Conservation (phyloP, 2,329 filamentous ascomycete species). For the Cordyceps cateniannulata region DNA sequence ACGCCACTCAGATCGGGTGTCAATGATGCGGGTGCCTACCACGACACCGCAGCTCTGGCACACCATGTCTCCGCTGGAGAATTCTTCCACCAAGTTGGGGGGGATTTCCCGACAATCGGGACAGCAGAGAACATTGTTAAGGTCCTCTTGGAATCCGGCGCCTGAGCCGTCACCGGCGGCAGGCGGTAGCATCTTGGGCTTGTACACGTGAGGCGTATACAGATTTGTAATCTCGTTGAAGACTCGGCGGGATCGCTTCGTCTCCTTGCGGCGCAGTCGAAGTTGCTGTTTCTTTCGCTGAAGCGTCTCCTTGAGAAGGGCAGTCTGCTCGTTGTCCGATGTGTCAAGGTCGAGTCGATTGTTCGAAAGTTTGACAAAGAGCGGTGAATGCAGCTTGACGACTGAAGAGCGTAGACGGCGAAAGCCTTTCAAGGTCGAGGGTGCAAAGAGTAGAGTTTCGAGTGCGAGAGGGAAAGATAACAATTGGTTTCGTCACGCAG, state of each 20-base stretch:
- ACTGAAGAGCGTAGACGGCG: constrained; percentile 20
- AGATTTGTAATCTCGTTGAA: constrained; percentile 37
- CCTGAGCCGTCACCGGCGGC: constrained; percentile 26
- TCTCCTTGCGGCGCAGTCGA: constrained; percentile 27
- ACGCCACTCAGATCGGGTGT: constrained; percentile 95
- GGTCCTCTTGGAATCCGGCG: constrained; percentile 65
- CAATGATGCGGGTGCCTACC: constrained; percentile 83
- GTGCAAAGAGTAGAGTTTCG: background rate
- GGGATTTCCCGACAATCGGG: constrained; percentile 86
- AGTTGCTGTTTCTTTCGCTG: constrained; percentile 28
- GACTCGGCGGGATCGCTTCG: constrained; percentile 30
- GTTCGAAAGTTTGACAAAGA: constrained; percentile 55
- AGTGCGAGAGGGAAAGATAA: background rate
- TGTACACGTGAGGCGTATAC: constrained; percentile 35
- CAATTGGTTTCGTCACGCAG: background rate
- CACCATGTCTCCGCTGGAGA: constrained; percentile 85
- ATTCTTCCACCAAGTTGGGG: constrained; percentile 90
- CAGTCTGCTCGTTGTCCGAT: constrained; percentile 11
- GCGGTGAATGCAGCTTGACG: constrained; percentile 66
- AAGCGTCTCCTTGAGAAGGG: constrained; percentile 19
- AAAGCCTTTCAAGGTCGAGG: background rate
- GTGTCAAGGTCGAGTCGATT: constrained; percentile 32
- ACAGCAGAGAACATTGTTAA: constrained; percentile 80
- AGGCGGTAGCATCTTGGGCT: constrained; percentile 40
- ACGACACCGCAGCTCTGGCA: constrained; percentile 90